Conservation (phyloP, 139 green algal species). For the Yamagishiella unicocca region DNA sequence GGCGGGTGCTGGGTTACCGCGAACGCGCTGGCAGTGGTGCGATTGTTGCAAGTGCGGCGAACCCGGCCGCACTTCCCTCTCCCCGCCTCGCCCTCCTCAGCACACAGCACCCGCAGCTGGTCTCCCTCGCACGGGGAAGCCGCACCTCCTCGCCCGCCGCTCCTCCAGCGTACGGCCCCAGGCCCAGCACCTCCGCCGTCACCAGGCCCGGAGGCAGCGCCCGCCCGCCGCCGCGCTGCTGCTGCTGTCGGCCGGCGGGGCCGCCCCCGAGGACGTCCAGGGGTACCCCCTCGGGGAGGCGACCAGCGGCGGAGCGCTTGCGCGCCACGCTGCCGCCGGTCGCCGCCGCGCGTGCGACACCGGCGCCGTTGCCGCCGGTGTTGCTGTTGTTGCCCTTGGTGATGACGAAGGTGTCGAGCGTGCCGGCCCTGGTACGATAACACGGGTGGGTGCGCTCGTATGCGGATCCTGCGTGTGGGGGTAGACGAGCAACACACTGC, state of each 20-base stretch:
- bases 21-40: no score
- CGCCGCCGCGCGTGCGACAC: not conserved
- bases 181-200: slow-evolving; percentile 4
- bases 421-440: slow-evolving; percentile 61
- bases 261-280: not conserved
- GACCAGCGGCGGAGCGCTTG: slow-evolving; percentile 16
- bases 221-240: not conserved
- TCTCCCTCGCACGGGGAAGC: no score
- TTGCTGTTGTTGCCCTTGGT: not conserved
- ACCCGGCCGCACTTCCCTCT: no score
- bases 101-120: no score
- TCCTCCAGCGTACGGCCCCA: not conserved
- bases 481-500: no score
- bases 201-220: slow-evolving; percentile 10
- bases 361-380: not conserved
- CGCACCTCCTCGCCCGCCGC: not conserved
- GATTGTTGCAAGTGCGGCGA: no score
- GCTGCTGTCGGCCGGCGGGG: not conserved
- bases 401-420: slow-evolving; percentile 79
- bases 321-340: slow-evolving; percentile 19
- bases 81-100: no score
- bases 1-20: no score
- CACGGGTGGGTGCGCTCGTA: no score
- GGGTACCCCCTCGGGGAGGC: not conserved
- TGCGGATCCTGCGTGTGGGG: no score